Percentiles rank a stretch among this genome's conserved stretches.
These are phyloP conservation scores for Cladophialophora psammophila DNA, from an alignment of 2,329 filamentous ascomycete species.

Conservation along the genomic window DNA sequence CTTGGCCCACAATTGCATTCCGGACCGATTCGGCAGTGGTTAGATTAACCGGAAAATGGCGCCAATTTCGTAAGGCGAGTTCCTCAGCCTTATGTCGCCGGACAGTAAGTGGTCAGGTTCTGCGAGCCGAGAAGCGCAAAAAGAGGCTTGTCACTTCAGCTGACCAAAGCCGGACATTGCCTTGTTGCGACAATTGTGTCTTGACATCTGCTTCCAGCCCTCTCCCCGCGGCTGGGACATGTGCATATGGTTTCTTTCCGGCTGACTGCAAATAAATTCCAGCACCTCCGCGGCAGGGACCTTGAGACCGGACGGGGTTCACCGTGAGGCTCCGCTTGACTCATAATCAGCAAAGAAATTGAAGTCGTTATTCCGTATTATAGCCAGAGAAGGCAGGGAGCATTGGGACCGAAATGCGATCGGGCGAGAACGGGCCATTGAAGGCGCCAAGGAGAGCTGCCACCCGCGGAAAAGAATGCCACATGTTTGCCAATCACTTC, in stretches of 20 bases:
- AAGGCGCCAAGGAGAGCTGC: neutral
- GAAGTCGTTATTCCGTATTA: too few relatives aligned
- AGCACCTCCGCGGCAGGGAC: too few relatives aligned
- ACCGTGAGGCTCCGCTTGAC: neutral
- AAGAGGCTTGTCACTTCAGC: too few relatives aligned
- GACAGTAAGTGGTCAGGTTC: neutral
- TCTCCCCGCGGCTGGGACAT: too few relatives aligned
- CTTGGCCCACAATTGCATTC: neutral
- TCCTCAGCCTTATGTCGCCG: neutral
- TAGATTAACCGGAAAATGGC: neutral
- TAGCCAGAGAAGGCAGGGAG: too few relatives aligned
- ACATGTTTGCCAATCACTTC: neutral
- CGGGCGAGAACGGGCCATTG: neutral
- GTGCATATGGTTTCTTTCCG: too few relatives aligned
- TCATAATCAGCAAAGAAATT: too few relatives aligned
- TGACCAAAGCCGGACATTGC: too few relatives aligned
- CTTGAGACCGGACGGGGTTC: too few relatives aligned
- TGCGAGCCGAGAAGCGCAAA: neutral
- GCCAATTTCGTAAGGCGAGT: neutral
- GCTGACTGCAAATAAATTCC: too few relatives aligned
- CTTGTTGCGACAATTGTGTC: too few relatives aligned
- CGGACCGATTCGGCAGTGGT: constrained; percentile 1
- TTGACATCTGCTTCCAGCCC: too few relatives aligned
- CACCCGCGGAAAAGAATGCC: neutral
- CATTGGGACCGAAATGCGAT: neutral